Percentiles rank a stretch among this genome's conserved stretches.
Conservation (phyloP, 768 basidiomycete genomes). For the Cystofilobasidium bisporidii region DNA sequence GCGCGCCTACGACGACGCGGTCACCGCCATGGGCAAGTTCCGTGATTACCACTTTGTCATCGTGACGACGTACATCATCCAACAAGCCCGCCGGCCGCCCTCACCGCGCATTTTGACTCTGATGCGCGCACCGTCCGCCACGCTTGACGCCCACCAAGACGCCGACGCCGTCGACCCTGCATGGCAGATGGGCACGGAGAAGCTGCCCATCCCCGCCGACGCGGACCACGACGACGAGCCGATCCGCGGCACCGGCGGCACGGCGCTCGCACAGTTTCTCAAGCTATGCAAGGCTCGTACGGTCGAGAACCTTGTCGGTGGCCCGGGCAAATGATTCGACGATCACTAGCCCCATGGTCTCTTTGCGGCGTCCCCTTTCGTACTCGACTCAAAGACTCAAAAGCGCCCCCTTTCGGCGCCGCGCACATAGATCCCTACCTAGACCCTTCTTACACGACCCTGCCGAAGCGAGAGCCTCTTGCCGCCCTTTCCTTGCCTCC, state of each 20-base stretch:
- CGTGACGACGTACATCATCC: slow-evolving; percentile 75
- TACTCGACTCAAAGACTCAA: too few relatives aligned
- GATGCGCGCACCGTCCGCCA: slow-evolving; percentile 18
- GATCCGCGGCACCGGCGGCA: slow-evolving; percentile 83
- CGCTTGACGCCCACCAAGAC: background rate
- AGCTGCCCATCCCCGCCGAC: background rate
- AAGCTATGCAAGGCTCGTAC: slow-evolving; percentile 89
- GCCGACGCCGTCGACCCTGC: slow-evolving; percentile 2
- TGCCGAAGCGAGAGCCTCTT: too few relatives aligned
- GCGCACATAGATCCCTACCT: too few relatives aligned
- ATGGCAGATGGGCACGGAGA: slow-evolving; percentile 23
- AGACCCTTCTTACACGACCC: too few relatives aligned
- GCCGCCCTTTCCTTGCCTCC: too few relatives aligned
- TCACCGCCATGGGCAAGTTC: slow-evolving; percentile 68
- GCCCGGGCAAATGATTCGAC: background rate
- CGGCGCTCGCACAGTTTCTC: slow-evolving; percentile 64
- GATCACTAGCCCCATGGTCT: background rate
- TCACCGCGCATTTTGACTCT: slow-evolving; percentile 29
- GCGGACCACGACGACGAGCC: slow-evolving; percentile 47
- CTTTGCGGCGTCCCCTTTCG: background rate
- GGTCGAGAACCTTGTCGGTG: slow-evolving; percentile 40
- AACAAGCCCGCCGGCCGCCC: slow-evolving; percentile 54
- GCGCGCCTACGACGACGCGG: slow-evolving; percentile 62
- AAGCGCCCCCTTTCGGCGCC: too few relatives aligned
- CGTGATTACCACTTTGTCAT: slow-evolving; percentile 83